Base-by-base conservation (phyloP, 371 early-diverging fungal genomes). In the Conidiobolus incongruus region DNA sequence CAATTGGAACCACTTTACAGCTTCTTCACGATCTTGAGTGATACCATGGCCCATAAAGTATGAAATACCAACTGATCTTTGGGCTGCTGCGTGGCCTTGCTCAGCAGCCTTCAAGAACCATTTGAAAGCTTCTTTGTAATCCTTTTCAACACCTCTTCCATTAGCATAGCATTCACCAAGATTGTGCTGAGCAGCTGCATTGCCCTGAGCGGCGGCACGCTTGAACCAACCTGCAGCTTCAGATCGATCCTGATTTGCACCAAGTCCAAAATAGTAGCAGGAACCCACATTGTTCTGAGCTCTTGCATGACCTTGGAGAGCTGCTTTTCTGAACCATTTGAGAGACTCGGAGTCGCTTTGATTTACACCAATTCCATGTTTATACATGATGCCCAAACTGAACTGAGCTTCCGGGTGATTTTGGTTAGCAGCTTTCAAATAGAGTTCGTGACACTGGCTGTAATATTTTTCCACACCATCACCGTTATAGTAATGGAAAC, bases 251-350 rank as follows among this genome's bases (percentile, higher is more conserved):
- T 61, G 60, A 13, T 59, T 51, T 33, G 70, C 68, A 2, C 43
- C 43, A 10, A 45, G 19, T 2, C 38, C 38, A 31, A 36, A 45
- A 22, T 83, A 80, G 52, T 72, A 81, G 37, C 75, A 78, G 50
- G 80, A 76, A 0, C 81, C 88, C 3, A 81, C 58, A 48, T 80
- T 81, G 56, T 83, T 75, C 51, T 80, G 78, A 24, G 83, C 80
- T 19, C 77, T 47, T 8, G 77, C 64, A 49, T 83, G 78, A 1
- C 79, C 78, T 49, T 79, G 80, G 2, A 59, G 40, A 1, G 81
- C 79, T 0, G 84, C 79, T 37, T 57, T 55, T 10, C 54, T 63
- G 55, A 78, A 87, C 81, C 81, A 85, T 35, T 64, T 53, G 11
- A 69, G 60, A 12, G 72, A 80, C 21, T 55, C 35, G 4, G 33